Evolutionary conservation across 192 early-diverging fungal genomes (phyloP).

Genomic region (Coemansia sp.): DNA sequence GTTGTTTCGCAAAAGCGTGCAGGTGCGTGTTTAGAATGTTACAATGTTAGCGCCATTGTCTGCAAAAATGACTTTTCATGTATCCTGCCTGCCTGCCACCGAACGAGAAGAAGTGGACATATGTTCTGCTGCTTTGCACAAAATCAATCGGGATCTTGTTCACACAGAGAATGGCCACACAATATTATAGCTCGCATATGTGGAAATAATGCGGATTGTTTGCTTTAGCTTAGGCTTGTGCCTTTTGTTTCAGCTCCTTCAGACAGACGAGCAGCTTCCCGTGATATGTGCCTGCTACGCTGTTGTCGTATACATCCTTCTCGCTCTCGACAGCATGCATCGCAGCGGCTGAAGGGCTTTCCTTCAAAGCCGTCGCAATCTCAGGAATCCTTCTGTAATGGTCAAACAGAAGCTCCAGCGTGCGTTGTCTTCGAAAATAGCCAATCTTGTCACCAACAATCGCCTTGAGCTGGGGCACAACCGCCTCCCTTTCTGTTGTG

Average conservation of each 20-base stretch:
- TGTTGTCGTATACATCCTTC: constrained; percentile 13
- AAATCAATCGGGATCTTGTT: too few relatives aligned
- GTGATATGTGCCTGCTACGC: constrained; percentile 37
- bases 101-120: too few relatives aligned
- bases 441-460: constrained; percentile 36
- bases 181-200: not conserved
- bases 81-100: too few relatives aligned
- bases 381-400: not conserved
- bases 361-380: not conserved
- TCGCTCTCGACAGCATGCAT: constrained; percentile 27
- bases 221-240: not conserved
- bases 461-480: constrained; percentile 30
- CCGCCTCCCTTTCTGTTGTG: constrained; percentile 11
- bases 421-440: constrained; percentile 28
- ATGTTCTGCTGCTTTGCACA: too few relatives aligned
- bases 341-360: constrained; percentile 20
- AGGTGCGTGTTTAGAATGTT: too few relatives aligned
- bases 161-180: too few relatives aligned
- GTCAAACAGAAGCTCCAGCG: constrained; percentile 25
- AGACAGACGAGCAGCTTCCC: constrained; percentile 28
- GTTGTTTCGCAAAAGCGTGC: too few relatives aligned
- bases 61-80: too few relatives aligned
- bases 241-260: constrained; percentile 26
- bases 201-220: too few relatives aligned
- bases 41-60: too few relatives aligned